Base-by-base conservation (phyloP, 1,284 basidiomycete species). In the Moesziomyces sp. region DNA sequence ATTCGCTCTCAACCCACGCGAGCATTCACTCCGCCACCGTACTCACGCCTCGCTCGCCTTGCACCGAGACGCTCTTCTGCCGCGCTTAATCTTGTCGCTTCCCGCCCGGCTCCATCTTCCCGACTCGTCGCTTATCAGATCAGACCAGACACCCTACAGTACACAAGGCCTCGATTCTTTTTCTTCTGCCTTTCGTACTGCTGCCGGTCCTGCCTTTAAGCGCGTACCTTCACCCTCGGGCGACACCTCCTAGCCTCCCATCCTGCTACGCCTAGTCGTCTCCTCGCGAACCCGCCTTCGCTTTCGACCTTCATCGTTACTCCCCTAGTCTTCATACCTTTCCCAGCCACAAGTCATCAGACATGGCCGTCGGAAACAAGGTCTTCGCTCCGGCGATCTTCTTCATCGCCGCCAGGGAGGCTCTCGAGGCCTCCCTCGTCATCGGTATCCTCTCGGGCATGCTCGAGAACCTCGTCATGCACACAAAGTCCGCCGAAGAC, bases 361-460 rank as follows among this genome's bases (percentile, higher is more conserved):
- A 63, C 59, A 44, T 58, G 48, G 48, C 73, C 11, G 56, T 58
- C 13, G 78, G 76, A 51, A 81, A 81, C 73, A 73, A 77, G 55
- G 80, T 82, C 30, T 83, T 83, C 58, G 78, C 81, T 6, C 78
- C 79, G 2, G 73, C 75, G 10, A 83, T 83, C 74, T 82, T 83
- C 58, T 83, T 83, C 74, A 82, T 83, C 64, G 72, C 79, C 34
- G 81, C 78, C 16, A 53, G 81, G 11, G 81, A 83, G 66, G 76
- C 80, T 35, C 72, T 83, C 13, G 81, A 83, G 48, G 81, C 81
- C 11, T 67, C 81, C 13, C 68, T 83, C 34, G 79, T 83, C 50
- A 81, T 83, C 49, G 80, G 80, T 43, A 82, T 81, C 35, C 74
- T 83, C 26, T 58, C 73, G 9, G 80, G 80, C 46, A 79, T 81